Evolutionary conservation across 2,329 filamentous ascomycete species (phyloP).

Genomic region (Fusarium subglutinans): DNA sequence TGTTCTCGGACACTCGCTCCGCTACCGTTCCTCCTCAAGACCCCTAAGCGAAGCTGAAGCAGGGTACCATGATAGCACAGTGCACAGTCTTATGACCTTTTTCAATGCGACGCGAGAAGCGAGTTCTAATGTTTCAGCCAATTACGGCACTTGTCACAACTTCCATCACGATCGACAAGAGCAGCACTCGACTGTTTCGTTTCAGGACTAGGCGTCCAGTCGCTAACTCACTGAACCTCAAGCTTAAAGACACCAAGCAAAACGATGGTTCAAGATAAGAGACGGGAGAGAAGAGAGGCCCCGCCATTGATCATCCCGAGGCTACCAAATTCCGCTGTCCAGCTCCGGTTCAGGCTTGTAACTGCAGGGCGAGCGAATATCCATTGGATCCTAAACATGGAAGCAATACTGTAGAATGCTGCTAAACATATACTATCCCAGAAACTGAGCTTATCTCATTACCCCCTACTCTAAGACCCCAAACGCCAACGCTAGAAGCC

Average conservation of each 20-base stretch:
- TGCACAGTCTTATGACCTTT: conserved; percentile 6
- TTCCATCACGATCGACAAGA: conserved; percentile 36
- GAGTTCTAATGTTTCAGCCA: conserved; percentile 13
- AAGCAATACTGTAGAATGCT: background rate
- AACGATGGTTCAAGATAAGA: conserved; percentile 12
- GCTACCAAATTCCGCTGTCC: background rate
- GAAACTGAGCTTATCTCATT: conserved; percentile 9
- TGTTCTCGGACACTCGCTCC: conserved; percentile 3
- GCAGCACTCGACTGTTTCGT: conserved; percentile 19
- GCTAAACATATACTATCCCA: conserved; percentile 20
- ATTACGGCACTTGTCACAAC: conserved; percentile 34
- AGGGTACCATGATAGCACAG: conserved; percentile 1
- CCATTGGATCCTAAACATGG: conserved; percentile 4
- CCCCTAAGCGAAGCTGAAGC: conserved; percentile 13
- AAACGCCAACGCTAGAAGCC: conserved; percentile 44
- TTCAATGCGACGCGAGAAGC: conserved; percentile 13
- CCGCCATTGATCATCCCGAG: conserved; percentile 10
- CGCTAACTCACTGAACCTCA: background rate
- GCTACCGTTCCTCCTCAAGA: background rate
- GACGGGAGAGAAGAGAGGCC: conserved; percentile 1
- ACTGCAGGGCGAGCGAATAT: background rate
- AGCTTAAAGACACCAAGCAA: background rate
- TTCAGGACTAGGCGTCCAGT: conserved; percentile 21
- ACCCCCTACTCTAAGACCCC: conserved; percentile 29
- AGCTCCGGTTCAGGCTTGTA: background rate